A percentile compares a stretch with the other conserved stretches of the same genome.
phyloP scores from a whole-genome alignment of 169 alveolate species.

The Plasmodium ovale region DNA sequence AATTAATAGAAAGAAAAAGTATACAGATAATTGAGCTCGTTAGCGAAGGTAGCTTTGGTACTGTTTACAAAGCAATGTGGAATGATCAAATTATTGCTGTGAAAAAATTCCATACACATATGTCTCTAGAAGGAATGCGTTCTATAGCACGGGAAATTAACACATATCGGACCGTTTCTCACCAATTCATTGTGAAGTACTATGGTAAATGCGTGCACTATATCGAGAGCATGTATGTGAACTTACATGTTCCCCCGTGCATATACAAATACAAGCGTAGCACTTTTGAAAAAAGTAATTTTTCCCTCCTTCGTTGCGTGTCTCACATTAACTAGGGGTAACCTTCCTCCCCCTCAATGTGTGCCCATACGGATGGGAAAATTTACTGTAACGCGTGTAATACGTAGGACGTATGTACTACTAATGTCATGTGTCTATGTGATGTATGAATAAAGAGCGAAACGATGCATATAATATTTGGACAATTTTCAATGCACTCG shows the following conservation, averaged over 20 bases:
- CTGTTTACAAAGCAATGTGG: conserved; percentile 80
- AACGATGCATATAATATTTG: too few species aligned
- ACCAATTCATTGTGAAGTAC: conserved; percentile 82
- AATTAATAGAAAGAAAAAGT: conserved; percentile 27
- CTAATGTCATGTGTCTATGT: too few species aligned
- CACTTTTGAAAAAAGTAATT: too few species aligned
- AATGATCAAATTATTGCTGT: conserved; percentile 78
- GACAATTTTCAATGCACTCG: too few species aligned
- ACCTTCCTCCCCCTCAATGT: background rate
- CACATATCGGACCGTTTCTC: conserved; percentile 81
- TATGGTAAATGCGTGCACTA: too few species aligned
- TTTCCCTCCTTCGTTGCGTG: background rate
- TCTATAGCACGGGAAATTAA: conserved; percentile 87
- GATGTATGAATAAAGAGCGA: too few species aligned
- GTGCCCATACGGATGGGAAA: too few species aligned
- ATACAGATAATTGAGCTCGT: conserved; percentile 40
- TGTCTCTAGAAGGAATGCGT: conserved; percentile 81
- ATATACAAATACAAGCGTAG: too few species aligned
- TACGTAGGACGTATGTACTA: too few species aligned
- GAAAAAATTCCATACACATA: conserved; percentile 77
- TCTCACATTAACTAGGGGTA: background rate
- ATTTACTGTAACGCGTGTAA: too few species aligned
- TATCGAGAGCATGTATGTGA: too few species aligned
- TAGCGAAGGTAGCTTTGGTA: conserved; percentile 85
- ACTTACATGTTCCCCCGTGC: too few species aligned